A percentile compares a stretch with the other conserved stretches of the same genome.
These are phyloP conservation scores for Rhynchospora breviuscula DNA, from an alignment of 176 grass and related monocot genomes.

Conservation along the genomic window DNA sequence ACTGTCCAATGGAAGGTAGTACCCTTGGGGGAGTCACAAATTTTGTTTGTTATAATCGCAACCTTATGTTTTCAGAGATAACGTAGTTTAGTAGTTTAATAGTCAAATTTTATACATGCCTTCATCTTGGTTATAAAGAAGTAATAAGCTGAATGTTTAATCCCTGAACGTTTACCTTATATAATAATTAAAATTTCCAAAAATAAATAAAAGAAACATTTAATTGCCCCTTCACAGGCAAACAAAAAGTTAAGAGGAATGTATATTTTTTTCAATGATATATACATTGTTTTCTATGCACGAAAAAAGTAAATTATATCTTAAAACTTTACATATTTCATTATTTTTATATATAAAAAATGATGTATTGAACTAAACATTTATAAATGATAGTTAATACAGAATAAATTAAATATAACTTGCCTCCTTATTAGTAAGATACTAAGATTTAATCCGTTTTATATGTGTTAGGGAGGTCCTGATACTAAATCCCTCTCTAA, in stretches of 20 bases:
- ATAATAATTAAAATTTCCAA: neutral
- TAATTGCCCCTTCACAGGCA: neutral
- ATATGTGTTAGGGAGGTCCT: neutral
- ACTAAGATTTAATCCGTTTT: neutral
- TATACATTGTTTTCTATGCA: too few relatives aligned
- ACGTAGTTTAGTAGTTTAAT: conserved; percentile 6
- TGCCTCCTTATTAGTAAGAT: neutral
- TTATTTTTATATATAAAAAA: too few relatives aligned
- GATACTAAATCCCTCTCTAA: neutral
- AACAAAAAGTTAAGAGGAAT: neutral
- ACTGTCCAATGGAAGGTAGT: neutral
- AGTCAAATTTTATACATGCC: neutral
- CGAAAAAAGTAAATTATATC: too few relatives aligned
- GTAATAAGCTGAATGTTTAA: neutral
- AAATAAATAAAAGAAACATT: neutral
- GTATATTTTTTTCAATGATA: too few relatives aligned
- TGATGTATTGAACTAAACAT: too few relatives aligned
- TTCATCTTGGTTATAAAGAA: neutral
- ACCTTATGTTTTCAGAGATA: neutral
- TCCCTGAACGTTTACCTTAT: neutral
- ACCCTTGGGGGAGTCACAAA: neutral
- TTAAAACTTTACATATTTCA: too few relatives aligned
- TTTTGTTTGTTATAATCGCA: neutral
- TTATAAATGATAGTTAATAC: too few relatives aligned
- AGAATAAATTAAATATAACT: neutral